phyloP scores from a whole-genome alignment of 768 basidiomycete species.

The Pholiota conissans region DNA sequence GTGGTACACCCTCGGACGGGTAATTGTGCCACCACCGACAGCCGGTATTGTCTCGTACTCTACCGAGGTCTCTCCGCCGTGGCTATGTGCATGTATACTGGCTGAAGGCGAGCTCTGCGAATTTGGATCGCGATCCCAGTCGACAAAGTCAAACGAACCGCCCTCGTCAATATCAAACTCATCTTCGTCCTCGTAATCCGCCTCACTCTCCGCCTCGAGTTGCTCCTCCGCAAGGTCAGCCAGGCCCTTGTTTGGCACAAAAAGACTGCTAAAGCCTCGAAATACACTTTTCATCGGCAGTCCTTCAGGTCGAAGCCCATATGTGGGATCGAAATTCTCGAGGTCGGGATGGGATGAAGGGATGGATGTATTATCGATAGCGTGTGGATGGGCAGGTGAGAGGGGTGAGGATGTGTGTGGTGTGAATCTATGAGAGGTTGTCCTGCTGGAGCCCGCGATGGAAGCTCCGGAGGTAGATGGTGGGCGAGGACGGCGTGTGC shows the following conservation, averaged over 20 bases:
- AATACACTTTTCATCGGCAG: conserved; percentile 85
- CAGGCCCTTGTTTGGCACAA: conserved; percentile 64
- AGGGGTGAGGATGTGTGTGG: conserved; percentile 16
- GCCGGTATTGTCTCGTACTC: conserved; percentile 91
- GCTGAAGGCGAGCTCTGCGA: conserved; percentile 46
- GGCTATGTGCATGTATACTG: conserved; percentile 34
- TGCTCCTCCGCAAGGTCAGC: conserved; percentile 78
- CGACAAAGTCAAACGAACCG: conserved; percentile 61
- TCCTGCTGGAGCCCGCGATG: conserved; percentile 24
- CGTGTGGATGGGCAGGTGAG: conserved; percentile 13
- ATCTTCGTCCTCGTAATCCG: conserved; percentile 38
- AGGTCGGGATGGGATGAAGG: conserved; percentile 38
- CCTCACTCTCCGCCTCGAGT: conserved; percentile 38
- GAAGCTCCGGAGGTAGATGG: conserved; percentile 40
- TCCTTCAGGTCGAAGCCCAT: conserved; percentile 91
- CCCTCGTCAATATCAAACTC: conserved; percentile 34
- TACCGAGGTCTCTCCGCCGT: conserved; percentile 41
- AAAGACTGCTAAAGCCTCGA: conserved; percentile 73
- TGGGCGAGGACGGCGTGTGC: conserved; percentile 34
- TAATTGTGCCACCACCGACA: conserved; percentile 86
- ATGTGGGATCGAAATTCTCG: conserved; percentile 95
- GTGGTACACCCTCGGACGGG: conserved; percentile 82
- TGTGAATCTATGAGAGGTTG: conserved; percentile 23
- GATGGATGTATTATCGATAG: conserved; percentile 23
- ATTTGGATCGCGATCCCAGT: conserved; percentile 62